Base-by-base conservation (phyloP, 2,329 filamentous ascomycete species). In the Clonostachys rhizophaga region DNA sequence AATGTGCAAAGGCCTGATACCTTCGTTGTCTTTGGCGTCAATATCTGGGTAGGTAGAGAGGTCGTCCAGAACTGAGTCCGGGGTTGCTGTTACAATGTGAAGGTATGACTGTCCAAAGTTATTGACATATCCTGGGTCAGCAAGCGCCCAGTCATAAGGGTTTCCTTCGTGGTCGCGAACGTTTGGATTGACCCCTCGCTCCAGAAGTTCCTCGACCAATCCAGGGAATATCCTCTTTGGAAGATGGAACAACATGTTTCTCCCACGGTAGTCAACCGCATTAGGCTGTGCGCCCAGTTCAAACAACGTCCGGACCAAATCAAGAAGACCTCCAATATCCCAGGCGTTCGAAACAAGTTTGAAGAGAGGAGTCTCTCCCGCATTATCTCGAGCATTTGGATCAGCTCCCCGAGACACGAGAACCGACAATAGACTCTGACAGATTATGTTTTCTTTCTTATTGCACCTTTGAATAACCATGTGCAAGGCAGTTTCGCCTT, bases 261-360 rank as follows among this genome's bases (percentile, higher is more conserved):
- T n/a, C 36, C 36, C 36, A 8, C 10, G 14, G 36, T 39, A 39
- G 8, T 39, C 36, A 11, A 30, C 24, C 9, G 24, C 24, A 30
- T 30, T 30, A n/a, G 17, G 36, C 3, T 46, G 49, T 30, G 14
- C 34, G 4, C 49, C 55, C 3, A 39, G 10, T 8, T 39, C 36
- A 18, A 39, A n/a, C 36, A 30, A 30, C 9, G 24, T 39, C 36
- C 17, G 36, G 7, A 39, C 14, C 14, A 39, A n/a, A n/a, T 39
- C 36, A 5, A 18, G 24, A 30, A 30, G 8, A 30, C 24, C 24
- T 30, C 24, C 24, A 3, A 30, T 30, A 30, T 30, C 24, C 24
- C 24, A 30, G 10, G 24, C 24, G 10, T 30, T 30, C 24, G 24
- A 30, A 30, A 11, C 36, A 3, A 39, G 10, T 6, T 34, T 35